Conservation (phyloP, 2,329 filamentous ascomycete genomes). For the Tothia fuscella region DNA sequence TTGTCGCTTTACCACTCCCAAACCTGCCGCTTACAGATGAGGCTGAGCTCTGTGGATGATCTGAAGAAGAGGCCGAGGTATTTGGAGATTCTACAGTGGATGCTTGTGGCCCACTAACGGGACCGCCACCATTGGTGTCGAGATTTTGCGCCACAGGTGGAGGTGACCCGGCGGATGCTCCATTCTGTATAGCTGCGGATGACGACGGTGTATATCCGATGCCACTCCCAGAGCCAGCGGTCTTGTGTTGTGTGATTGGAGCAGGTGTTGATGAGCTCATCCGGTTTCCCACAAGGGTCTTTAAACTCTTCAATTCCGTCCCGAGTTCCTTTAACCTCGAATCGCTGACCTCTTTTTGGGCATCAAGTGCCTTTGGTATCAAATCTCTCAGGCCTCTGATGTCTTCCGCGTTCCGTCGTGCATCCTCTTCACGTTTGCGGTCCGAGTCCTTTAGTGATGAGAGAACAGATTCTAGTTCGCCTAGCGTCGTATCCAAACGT, state of each 20-base stretch:
- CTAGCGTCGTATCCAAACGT: conserved; percentile 66
- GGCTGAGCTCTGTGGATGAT: conserved; percentile 12
- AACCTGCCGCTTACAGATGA: conserved; percentile 18
- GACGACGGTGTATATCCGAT: not conserved
- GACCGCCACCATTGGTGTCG: conserved; percentile 4
- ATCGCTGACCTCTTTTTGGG: conserved; percentile 76
- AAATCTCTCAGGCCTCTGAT: conserved; percentile 69
- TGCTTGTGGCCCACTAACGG: conserved; percentile 3
- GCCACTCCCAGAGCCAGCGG: conserved; percentile 1
- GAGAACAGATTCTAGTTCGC: conserved; percentile 76
- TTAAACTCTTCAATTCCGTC: conserved; percentile 79
- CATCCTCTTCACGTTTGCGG: conserved; percentile 74
- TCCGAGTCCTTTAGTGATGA: conserved; percentile 70
- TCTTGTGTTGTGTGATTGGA: conserved; percentile 12
- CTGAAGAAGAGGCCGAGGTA: conserved; percentile 13
- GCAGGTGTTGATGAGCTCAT: conserved; percentile 26
- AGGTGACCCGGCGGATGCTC: not conserved
- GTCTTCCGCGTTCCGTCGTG: conserved; percentile 74
- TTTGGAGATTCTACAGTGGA: conserved; percentile 14
- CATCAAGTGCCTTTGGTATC: conserved; percentile 79
- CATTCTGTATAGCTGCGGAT: not conserved
- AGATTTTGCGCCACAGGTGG: conserved; percentile 3
- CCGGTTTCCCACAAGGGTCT: conserved; percentile 65
- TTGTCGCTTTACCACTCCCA: conserved; percentile 21
- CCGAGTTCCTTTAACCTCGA: conserved; percentile 72